phyloP scores from a whole-genome alignment of 345 rosid genomes.

The Microthlaspi erraticum region DNA sequence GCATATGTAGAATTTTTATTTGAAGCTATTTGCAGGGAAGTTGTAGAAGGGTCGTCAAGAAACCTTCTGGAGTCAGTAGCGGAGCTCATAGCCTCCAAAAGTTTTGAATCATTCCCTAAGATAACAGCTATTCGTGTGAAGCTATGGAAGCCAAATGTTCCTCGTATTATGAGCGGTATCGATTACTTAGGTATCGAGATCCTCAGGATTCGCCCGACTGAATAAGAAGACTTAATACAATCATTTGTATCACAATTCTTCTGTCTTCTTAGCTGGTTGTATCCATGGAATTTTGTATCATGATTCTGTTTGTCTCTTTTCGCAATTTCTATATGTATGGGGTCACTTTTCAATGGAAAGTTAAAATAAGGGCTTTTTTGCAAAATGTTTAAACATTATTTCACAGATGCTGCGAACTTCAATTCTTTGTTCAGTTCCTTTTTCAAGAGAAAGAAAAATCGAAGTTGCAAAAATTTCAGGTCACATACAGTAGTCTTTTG shows the following conservation, averaged over 20 bases:
- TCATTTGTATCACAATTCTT: background rate
- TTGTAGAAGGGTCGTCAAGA: constrained; percentile 63
- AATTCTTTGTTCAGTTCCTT: background rate
- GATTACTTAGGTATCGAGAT: constrained; percentile 84
- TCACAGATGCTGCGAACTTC: background rate
- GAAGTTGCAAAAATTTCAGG: background rate
- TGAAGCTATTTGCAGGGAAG: constrained; percentile 50
- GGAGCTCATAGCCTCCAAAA: constrained; percentile 55
- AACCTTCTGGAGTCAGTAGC: constrained; percentile 84
- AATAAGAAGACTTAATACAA: background rate
- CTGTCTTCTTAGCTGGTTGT: constrained; percentile 15
- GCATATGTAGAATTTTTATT: constrained; percentile 1
- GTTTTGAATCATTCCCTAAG: constrained; percentile 50
- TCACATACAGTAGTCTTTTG: constrained; percentile 11
- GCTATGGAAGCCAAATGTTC: constrained; percentile 84
- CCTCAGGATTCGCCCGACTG: constrained; percentile 50
- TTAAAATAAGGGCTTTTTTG: background rate
- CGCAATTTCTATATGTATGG: background rate
- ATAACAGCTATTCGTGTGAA: constrained; percentile 68
- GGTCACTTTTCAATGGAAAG: background rate
- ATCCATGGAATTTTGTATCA: background rate
- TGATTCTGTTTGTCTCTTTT: background rate
- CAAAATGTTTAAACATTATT: background rate
- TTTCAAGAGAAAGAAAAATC: background rate
- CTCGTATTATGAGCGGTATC: constrained; percentile 56